A percentile compares a stretch with the other conserved stretches of the same genome.
These are phyloP conservation scores for Metschnikowia peoriensis DNA, from an alignment of 805 yeast genomes.

Conservation along the genomic window DNA sequence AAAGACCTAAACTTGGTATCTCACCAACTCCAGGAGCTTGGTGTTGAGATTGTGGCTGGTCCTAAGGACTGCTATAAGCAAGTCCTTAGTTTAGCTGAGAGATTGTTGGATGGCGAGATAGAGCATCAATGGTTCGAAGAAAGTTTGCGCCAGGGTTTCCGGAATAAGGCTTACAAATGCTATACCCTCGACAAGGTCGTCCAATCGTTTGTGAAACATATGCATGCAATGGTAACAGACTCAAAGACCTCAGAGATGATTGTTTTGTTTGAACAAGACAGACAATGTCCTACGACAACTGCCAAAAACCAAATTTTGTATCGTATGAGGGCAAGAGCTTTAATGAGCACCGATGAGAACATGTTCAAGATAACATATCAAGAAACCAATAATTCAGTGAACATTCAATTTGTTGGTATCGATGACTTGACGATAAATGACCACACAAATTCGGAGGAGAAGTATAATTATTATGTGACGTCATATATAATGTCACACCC, in stretches of 20 bases:
- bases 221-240: conserved; percentile 81
- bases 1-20: conserved; percentile 79
- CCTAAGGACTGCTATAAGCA: conserved; percentile 68
- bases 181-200: conserved; percentile 92
- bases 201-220: conserved; percentile 70
- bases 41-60: conserved; percentile 62
- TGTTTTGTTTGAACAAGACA: conserved; percentile 77
- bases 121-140: conserved; percentile 97
- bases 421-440: conserved; percentile 79
- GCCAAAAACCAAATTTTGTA: conserved; percentile 87
- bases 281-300: conserved; percentile 60
- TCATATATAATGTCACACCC: conserved; percentile 94
- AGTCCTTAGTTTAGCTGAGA: conserved; percentile 69
- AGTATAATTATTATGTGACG: conserved; percentile 91
- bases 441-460: conserved; percentile 72
- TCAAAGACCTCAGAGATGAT: conserved; percentile 76
- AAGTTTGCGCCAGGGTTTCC: conserved; percentile 88
- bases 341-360: conserved; percentile 80
- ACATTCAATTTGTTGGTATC: conserved; percentile 78
- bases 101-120: conserved; percentile 80
- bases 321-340: conserved; percentile 80
- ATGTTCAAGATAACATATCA: conserved; percentile 85
- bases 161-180: conserved; percentile 88
- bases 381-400: conserved; percentile 49
- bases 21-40: conserved; percentile 77